Evolutionary conservation across 495 filamentous ascomycete species (phyloP).

Genomic region (Talaromyces stipitatus): DNA sequence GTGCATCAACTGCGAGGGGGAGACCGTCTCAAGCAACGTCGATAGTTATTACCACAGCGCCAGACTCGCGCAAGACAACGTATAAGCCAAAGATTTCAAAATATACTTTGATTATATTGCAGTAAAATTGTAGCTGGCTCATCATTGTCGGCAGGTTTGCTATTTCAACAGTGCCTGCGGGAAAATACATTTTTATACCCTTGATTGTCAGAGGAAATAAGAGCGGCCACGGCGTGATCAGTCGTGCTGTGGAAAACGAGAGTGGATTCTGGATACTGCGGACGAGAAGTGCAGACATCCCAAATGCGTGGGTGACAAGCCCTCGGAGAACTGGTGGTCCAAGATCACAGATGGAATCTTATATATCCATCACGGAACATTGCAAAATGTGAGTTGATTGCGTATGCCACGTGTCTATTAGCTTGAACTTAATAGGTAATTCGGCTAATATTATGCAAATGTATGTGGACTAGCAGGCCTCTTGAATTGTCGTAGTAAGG

Average conservation of each 20-base stretch:
- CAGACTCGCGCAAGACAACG: not conserved
- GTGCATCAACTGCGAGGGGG: not conserved
- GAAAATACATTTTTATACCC: not conserved
- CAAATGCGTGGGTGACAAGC: not conserved
- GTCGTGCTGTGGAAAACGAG: constrained; percentile 3
- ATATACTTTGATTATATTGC: not conserved
- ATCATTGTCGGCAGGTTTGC: constrained; percentile 4
- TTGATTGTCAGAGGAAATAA: constrained; percentile 3
- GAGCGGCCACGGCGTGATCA: not conserved
- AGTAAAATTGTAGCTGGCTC: not conserved
- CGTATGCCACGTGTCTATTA: no score
- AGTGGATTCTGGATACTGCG: constrained; percentile 1
- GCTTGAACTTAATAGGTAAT: no score
- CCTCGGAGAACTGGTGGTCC: not conserved
- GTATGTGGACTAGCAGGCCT: not conserved
- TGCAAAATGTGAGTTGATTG: not conserved
- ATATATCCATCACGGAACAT: not conserved
- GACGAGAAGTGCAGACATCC: constrained; percentile 4
- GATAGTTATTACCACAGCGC: not conserved
- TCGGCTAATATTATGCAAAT: not conserved
- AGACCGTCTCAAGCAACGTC: not conserved
- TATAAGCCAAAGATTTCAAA: not conserved
- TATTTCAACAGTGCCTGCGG: not conserved
- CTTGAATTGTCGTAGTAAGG: not conserved
- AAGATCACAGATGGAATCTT: not conserved